Evolutionary conservation across 352 stramenopile genomes (phyloP).

Genomic region (Phytopythium aichiense): DNA sequence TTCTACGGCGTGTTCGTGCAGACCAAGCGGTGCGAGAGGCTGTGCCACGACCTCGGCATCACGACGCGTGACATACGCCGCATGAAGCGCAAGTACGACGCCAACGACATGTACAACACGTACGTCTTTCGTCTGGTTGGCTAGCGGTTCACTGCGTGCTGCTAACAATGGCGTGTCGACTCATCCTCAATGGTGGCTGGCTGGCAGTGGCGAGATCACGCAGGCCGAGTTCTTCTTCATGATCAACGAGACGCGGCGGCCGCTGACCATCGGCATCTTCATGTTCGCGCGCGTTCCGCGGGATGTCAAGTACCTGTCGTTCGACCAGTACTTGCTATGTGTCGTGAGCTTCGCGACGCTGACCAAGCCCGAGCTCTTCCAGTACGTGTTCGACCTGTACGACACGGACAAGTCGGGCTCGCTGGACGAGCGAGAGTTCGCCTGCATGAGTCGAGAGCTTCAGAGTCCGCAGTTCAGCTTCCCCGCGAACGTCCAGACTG

Average conservation of each 20-base stretch:
- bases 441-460: conserved; percentile 57
- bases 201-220: conserved; percentile 57
- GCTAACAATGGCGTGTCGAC: neutral
- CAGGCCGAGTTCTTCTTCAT: conserved; percentile 76
- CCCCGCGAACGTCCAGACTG: conserved; percentile 52
- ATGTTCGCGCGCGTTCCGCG: conserved; percentile 29
- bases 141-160: neutral
- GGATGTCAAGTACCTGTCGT: conserved; percentile 55
- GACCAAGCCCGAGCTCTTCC: conserved; percentile 62
- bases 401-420: conserved; percentile 50
- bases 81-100: conserved; percentile 69
- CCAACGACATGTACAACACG: conserved; percentile 76
- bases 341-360: conserved; percentile 54
- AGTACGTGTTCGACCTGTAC: conserved; percentile 72
- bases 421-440: conserved; percentile 59
- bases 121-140: conserved; percentile 20
- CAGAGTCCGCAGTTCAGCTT: conserved; percentile 68
- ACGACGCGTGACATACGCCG: conserved; percentile 51
- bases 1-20: conserved; percentile 52
- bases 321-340: conserved; percentile 60
- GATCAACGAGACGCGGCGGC: conserved; percentile 50
- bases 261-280: conserved; percentile 54
- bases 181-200: neutral
- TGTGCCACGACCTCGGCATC: conserved; percentile 45
- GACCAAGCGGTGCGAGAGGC: conserved; percentile 42